Evolutionary conservation across 2,329 filamentous ascomycete genomes (phyloP).

Genomic region (Apiospora malaysiana): DNA sequence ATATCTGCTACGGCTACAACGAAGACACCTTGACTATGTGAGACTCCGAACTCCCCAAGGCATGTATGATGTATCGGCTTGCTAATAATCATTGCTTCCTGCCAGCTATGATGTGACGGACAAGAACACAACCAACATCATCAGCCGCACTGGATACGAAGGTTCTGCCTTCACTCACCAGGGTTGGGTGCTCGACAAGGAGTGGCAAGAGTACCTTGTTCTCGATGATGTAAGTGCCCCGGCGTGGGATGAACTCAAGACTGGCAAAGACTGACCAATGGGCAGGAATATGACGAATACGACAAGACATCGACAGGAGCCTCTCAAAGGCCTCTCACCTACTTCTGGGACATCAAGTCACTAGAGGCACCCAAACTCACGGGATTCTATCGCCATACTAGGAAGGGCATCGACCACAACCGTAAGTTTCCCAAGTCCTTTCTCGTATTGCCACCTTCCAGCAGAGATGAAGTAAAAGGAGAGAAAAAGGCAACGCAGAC

Average conservation of each 20-base stretch:
- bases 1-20: slow-evolving; percentile 65
- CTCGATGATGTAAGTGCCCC: slow-evolving; percentile 47
- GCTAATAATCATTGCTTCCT: background rate
- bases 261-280: too few species aligned
- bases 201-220: slow-evolving; percentile 52
- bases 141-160: slow-evolving; percentile 59
- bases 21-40: slow-evolving; percentile 56
- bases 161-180: slow-evolving; percentile 65
- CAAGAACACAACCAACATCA: slow-evolving; percentile 52
- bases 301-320: slow-evolving; percentile 43
- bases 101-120: slow-evolving; percentile 54
- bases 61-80: background rate
- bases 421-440: slow-evolving; percentile 26
- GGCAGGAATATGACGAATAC: slow-evolving; percentile 54
- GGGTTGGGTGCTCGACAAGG: slow-evolving; percentile 56
- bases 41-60: background rate
- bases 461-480: background rate
- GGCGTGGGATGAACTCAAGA: too few species aligned
- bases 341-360: slow-evolving; percentile 55
- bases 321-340: slow-evolving; percentile 49
- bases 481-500: background rate
- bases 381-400: slow-evolving; percentile 48
- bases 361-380: slow-evolving; percentile 50
- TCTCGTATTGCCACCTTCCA: background rate
- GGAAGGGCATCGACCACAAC: slow-evolving; percentile 54